Evolutionary conservation across 345 rosid genomes (phyloP), one percentile per base, ranked within the genome.

Genomic region (Diplotaxis tenuifolia): DNA sequence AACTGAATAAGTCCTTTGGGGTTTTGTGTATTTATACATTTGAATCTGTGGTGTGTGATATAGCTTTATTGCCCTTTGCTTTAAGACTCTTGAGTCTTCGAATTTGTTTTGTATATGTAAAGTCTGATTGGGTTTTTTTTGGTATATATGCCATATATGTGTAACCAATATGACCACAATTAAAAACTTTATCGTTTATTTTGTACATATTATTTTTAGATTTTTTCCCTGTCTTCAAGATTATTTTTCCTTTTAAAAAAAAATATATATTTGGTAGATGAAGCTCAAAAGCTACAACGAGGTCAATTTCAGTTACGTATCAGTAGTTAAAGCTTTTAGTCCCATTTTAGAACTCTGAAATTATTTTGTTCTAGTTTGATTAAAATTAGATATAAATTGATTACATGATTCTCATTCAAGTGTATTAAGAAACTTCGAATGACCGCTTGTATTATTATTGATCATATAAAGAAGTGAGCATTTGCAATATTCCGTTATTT

Each of bases 11-110:
- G 40, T 54, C 15, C 47, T 61, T 53, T 75, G 74, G 70, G 52
- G 2, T 62, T 68, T 75, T 75, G 79, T 10, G 59, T 68, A 75
- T 68, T 54, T 68, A 62, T 54, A 29, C 32, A 75, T 20, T 2
- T 42, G 70, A 68, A 31, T 61, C 15, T 62, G 74, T 62, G 74
- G 78, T 68, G 23, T 27, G 47, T 20, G 9, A 62, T 61, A 62
- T 61, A 9, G 7, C 20, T 62, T 54, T 53, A 3, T 57, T 57
- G n/a, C 5, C 31, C 40, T 27, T 62, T 38, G 32, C 78, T 67
- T 68, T 75, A 10, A 68, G 23, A 55, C 53, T 36, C 53, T 52
- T 31, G 25, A 18, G 45, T 66, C 59, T 21, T 47, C 12, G 36
- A 65, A n/a, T 65, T 65, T 45, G 38, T 25, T 45, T 45, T 65